Base-by-base conservation (phyloP, 768 basidiomycete genomes). In the Russula foetens region DNA sequence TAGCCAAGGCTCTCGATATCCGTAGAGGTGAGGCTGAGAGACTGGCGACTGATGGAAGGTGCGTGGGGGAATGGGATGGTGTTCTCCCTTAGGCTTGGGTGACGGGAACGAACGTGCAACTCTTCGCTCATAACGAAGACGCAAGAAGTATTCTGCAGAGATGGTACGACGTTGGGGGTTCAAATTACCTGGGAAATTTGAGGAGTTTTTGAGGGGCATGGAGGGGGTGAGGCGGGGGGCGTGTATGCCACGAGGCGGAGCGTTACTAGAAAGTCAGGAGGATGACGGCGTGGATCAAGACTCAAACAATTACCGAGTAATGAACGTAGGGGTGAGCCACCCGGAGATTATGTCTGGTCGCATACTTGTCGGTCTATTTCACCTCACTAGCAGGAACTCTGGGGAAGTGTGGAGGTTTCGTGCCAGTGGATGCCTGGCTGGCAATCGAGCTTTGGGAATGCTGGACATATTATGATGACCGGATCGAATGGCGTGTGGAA, bases 161-260 rank as follows among this genome's bases (percentile, higher is more conserved):
- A 62, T 24, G 53, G 48, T 55, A 33, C 26, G 21, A 21, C 41
- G 58, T 39, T 60, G 62, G 58, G 55, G 39, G 61, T 53, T 50
- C 12, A 11, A 44, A 21, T 31, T 4, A 26, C 33, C 58, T 61
- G 62, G 59, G 53, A 64, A 62, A 21, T 5, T 17, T 43, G 50
- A 56, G 53, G 48, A 63, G 63, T 55, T 64, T 62, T 62, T 62
- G 63, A 64, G 63, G 60, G 39, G 54, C 59, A 55, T 63, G 63
- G 28, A 24, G 43, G 63, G 54, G 59, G 59, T 24, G 44, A 24
- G 50, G 63, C 43, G 31, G 51, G n/a, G 31, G 38, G 63, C 63
- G 63, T 64, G 63, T 55, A 62, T 41, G 49, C 63, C 63, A 62
- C 59, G 63, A 64, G 63, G 63, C 60, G 17, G 49, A 11, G 38